phyloP scores from a whole-genome alignment of 345 rosid genomes.

The Kandelia obovata region DNA sequence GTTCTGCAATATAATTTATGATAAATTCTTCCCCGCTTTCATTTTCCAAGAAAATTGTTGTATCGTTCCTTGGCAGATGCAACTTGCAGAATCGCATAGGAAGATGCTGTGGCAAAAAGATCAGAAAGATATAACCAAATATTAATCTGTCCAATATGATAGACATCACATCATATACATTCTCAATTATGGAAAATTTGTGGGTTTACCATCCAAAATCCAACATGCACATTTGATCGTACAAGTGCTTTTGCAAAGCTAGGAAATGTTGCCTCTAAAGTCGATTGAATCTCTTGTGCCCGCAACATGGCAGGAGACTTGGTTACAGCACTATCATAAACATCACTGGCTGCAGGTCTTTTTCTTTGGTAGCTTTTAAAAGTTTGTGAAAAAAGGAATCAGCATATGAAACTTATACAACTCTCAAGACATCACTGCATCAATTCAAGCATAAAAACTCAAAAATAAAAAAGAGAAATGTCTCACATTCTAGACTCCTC shows the following conservation, averaged over 20 bases:
- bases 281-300: constrained; percentile 39
- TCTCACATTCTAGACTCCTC: constrained; percentile 33
- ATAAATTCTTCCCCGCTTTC: constrained; percentile 36
- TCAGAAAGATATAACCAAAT: neutral
- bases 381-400: constrained; percentile 3
- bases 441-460: neutral
- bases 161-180: neutral
- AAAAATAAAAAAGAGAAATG: neutral
- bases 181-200: constrained; percentile 14
- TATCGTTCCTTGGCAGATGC: constrained; percentile 39
- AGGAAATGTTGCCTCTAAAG: constrained; percentile 29
- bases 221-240: constrained; percentile 39
- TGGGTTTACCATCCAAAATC: constrained; percentile 44
- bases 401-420: neutral
- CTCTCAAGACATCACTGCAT: neutral
- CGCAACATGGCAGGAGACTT: constrained; percentile 33
- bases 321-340: constrained; percentile 17
- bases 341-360: constrained; percentile 30
- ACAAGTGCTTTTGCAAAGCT: constrained; percentile 44
- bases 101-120: constrained; percentile 36
- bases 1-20: constrained; percentile 37
- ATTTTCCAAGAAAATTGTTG: constrained; percentile 27
- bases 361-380: constrained; percentile 27
- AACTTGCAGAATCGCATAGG: constrained; percentile 47
- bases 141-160: neutral